A percentile compares a stretch with the other conserved stretches of the same genome.
phyloP scores from a whole-genome alignment of 768 basidiomycete species.

The Rhodotorula babjevae region DNA sequence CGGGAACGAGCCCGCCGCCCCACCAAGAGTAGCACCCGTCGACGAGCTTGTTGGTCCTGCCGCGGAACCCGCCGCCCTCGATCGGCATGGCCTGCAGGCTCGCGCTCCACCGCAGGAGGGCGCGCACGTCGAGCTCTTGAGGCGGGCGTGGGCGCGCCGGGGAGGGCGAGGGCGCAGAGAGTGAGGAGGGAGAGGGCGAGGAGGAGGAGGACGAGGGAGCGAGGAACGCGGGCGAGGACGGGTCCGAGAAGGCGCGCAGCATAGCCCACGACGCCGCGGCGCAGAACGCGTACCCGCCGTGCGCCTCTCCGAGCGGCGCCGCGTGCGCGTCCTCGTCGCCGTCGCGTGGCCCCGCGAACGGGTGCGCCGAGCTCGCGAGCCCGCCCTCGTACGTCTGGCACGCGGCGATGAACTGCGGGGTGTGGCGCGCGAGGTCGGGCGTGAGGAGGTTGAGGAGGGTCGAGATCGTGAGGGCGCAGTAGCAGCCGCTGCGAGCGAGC shows the following conservation, averaged over 20 bases:
- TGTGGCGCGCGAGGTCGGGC: conserved; percentile 72
- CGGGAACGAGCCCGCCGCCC: conserved; percentile 81
- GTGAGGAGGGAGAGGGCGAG: no score
- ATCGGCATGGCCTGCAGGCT: conserved; percentile 75
- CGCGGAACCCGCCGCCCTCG: conserved; percentile 87
- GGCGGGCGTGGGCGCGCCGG: no score
- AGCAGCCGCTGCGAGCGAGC: conserved; percentile 64
- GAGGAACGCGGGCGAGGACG: conserved; percentile 28
- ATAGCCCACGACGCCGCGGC: conserved; percentile 78
- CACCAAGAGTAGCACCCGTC: conserved; percentile 99
- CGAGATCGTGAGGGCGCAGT: conserved; percentile 81
- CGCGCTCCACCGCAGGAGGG: conserved; percentile 71
- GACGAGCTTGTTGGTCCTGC: conserved; percentile 94
- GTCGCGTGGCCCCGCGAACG: conserved; percentile 60
- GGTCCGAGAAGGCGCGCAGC: conserved; percentile 55
- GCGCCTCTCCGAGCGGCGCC: conserved; percentile 86
- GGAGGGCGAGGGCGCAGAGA: no score
- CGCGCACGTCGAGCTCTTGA: conserved; percentile 54
- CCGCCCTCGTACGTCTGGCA: conserved; percentile 99
- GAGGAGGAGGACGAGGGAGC: not conserved
- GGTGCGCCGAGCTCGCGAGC: conserved; percentile 73
- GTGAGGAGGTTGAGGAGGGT: conserved; percentile 80
- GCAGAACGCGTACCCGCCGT: conserved; percentile 97
- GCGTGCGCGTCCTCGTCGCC: conserved; percentile 45
- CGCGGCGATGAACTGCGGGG: conserved; percentile 69